Evolutionary conservation across 2,329 filamentous ascomycete genomes (phyloP).

Genomic region (Coleophoma crateriformis): DNA sequence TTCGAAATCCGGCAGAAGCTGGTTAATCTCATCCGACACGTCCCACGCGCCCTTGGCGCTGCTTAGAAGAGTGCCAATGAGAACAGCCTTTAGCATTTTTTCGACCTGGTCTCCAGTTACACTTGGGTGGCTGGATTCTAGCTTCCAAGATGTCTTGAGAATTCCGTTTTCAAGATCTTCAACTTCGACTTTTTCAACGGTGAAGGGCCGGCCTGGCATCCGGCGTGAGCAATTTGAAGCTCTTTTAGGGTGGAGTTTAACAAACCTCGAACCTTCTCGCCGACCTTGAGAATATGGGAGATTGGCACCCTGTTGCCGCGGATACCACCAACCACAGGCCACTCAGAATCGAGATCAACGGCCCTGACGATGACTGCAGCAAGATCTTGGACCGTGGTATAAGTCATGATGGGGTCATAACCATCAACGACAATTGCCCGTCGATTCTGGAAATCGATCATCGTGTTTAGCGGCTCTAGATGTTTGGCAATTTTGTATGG

Average conservation of each 20-base stretch:
- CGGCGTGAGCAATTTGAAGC: constrained; percentile 7
- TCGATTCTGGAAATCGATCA: constrained; percentile 30
- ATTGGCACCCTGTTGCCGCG: constrained; percentile 11
- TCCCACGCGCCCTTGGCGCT: constrained; percentile 36
- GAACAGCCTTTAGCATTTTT: constrained; percentile 29
- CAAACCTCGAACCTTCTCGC: constrained; percentile 31
- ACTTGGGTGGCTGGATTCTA: constrained; percentile 25
- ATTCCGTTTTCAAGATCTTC: constrained; percentile 41
- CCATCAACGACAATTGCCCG: constrained; percentile 26
- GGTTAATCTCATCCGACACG: constrained; percentile 37
- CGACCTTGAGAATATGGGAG: constrained; percentile 27
- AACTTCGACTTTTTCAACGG: constrained; percentile 37
- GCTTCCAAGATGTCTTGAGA: constrained; percentile 35
- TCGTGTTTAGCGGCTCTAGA: constrained; percentile 25
- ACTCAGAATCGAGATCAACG: constrained; percentile 18
- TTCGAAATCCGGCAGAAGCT: constrained; percentile 35
- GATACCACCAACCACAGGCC: constrained; percentile 22
- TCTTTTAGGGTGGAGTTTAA: not conserved
- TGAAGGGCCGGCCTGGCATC: constrained; percentile 28
- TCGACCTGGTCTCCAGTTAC: constrained; percentile 28
- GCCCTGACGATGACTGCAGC: constrained; percentile 25
- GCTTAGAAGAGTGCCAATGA: constrained; percentile 36
- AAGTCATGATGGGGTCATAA: not conserved
- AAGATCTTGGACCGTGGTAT: constrained; percentile 35
- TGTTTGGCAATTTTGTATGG: constrained; percentile 32